A percentile compares a stretch with the other conserved stretches of the same genome.
Evolutionary conservation across 345 rosid species (phyloP).

Genomic region (Brassica napus): DNA sequence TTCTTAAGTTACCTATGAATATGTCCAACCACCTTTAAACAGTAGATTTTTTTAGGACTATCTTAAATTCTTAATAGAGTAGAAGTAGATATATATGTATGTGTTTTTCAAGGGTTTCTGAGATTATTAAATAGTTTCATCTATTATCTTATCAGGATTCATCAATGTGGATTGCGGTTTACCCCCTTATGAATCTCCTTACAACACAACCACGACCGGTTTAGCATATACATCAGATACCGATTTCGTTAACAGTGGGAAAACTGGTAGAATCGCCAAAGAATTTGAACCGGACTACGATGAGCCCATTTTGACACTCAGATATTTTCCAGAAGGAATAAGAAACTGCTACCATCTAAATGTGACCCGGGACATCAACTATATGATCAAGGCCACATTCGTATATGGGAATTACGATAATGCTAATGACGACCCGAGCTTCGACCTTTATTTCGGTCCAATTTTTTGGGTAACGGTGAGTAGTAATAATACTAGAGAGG

Average conservation of each 20-base stretch:
- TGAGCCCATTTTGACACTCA: neutral
- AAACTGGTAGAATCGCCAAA: conserved; percentile 21
- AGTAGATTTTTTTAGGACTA: too few species aligned
- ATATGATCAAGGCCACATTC: conserved; percentile 27
- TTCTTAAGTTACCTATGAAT: too few species aligned
- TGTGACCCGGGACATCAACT: conserved; percentile 27
- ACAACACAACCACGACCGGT: neutral
- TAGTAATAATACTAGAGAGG: neutral
- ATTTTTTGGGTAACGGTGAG: conserved; percentile 29
- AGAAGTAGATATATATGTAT: too few species aligned
- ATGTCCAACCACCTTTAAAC: too few species aligned
- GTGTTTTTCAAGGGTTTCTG: neutral
- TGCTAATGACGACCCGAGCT: conserved; percentile 7
- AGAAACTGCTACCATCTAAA: conserved; percentile 35
- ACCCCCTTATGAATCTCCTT: conserved; percentile 19
- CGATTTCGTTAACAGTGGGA: conserved; percentile 6
- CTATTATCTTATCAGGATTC: conserved; percentile 19
- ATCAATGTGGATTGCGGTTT: conserved; percentile 38
- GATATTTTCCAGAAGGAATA: conserved; percentile 33
- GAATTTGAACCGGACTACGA: neutral
- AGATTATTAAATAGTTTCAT: neutral
- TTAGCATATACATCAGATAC: conserved; percentile 31
- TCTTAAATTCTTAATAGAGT: too few species aligned
- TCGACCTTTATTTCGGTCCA: conserved; percentile 32
- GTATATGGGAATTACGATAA: conserved; percentile 36